These are phyloP conservation scores for Margaritispora aquatica DNA, from an alignment of 495 filamentous ascomycete genomes.

Conservation along the genomic window DNA sequence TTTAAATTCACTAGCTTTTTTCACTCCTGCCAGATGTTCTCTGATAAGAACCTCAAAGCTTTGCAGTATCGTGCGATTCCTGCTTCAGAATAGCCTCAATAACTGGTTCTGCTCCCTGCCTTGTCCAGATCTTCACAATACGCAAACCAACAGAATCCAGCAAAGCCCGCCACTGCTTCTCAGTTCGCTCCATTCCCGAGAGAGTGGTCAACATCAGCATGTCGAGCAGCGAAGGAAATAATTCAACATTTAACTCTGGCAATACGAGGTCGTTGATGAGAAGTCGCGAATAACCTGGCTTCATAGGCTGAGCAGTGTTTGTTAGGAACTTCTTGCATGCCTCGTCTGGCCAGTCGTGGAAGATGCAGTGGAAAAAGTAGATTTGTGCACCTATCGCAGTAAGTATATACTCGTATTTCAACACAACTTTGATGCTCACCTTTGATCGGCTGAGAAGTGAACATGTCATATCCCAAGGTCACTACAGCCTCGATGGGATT, in stretches of 20 bases:
- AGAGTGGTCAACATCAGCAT: slow-evolving; percentile 7
- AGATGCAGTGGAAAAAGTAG: slow-evolving; percentile 44
- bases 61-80: no score
- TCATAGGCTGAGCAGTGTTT: slow-evolving; percentile 11
- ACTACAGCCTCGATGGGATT: no score
- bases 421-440: no score
- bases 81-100: no score
- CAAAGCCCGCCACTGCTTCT: slow-evolving; percentile 13
- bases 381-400: no score
- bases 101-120: no score
- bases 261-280: slow-evolving; percentile 14
- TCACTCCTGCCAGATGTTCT: no score
- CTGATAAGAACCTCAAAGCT: no score
- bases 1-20: no score
- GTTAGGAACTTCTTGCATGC: slow-evolving; percentile 35
- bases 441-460: no score
- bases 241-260: not conserved
- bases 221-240: slow-evolving; percentile 3
- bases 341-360: slow-evolving; percentile 41
- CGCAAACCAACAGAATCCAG: slow-evolving; percentile 12
- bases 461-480: no score
- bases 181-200: slow-evolving; percentile 11
- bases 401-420: no score
- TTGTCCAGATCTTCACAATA: slow-evolving; percentile 19
- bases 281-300: slow-evolving; percentile 10